Percentiles rank a stretch among this genome's conserved stretches.
Evolutionary conservation across 2,329 filamentous ascomycete species (phyloP).

Genomic region (Phyllosticta citribraziliensis): DNA sequence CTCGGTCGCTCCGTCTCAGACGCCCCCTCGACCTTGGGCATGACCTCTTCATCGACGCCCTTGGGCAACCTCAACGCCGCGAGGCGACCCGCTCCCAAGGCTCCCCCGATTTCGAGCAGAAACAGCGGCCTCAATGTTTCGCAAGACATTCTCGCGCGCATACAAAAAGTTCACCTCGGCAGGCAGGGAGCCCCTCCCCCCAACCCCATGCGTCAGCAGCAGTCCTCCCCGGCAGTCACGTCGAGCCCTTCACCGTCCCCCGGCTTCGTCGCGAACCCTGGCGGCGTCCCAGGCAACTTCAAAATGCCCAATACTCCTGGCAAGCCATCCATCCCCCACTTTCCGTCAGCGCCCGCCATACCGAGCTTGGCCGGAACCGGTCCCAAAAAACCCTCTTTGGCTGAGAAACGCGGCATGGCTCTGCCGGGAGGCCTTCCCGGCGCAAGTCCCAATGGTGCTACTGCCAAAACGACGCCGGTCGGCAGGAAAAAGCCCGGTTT

Average conservation of each 20-base stretch:
- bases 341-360: constrained; percentile 40
- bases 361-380: constrained; percentile 32
- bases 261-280: constrained; percentile 13
- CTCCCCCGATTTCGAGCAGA: constrained; percentile 34
- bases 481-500: constrained; percentile 34
- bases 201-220: constrained; percentile 13
- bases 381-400: constrained; percentile 48
- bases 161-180: constrained; percentile 60
- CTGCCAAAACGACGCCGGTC: constrained; percentile 6
- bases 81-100: constrained; percentile 40
- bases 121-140: constrained; percentile 43
- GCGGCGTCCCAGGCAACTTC: constrained; percentile 35
- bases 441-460: constrained; percentile 26
- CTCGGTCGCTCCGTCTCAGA: constrained; percentile 50
- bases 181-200: constrained; percentile 47
- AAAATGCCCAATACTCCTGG: constrained; percentile 28
- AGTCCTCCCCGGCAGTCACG: constrained; percentile 14
- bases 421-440: constrained; percentile 46
- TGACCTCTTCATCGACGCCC: constrained; percentile 78
- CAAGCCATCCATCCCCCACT: constrained; percentile 31
- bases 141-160: constrained; percentile 57
- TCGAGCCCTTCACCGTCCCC: constrained; percentile 14
- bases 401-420: constrained; percentile 57
- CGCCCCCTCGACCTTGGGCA: constrained; percentile 42
- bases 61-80: constrained; percentile 66